phyloP scores from a whole-genome alignment of 2,329 filamentous ascomycete genomes.

The Beauveria sp. region DNA sequence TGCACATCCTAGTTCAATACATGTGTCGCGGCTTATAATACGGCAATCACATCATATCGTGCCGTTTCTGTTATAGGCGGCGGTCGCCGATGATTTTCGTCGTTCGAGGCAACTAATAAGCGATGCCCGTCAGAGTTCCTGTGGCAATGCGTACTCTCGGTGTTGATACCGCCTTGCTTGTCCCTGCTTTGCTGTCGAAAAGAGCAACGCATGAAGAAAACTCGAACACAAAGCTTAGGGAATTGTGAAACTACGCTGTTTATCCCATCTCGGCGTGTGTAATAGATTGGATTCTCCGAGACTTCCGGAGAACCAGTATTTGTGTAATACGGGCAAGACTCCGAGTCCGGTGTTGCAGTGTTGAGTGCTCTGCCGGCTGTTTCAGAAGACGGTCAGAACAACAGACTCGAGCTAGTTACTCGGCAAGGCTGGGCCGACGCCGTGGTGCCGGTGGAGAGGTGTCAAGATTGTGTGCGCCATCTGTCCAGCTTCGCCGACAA shows the following conservation, averaged over 20 bases:
- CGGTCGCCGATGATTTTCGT: neutral
- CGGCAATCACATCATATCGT: neutral
- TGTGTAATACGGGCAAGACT: neutral
- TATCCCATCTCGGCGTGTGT: constrained; percentile 1
- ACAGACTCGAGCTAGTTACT: neutral
- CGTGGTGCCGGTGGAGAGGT: neutral
- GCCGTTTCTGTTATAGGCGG: neutral
- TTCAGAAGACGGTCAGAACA: neutral
- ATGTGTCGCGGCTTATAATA: neutral
- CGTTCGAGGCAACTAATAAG: neutral
- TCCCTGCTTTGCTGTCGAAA: neutral
- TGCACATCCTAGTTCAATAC: constrained; percentile 2
- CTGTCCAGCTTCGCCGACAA: neutral
- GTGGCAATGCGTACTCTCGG: neutral
- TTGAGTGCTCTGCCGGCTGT: neutral
- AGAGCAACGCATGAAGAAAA: neutral
- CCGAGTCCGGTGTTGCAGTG: neutral
- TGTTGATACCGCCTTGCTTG: neutral
- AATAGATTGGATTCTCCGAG: neutral
- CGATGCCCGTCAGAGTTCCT: neutral
- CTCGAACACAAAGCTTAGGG: neutral
- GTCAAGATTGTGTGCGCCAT: neutral
- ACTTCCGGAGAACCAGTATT: neutral
- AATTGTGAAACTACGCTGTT: neutral
- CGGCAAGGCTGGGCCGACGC: neutral